Conservation (phyloP, 2,329 filamentous ascomycete species). For the Cladosporium sp. region DNA sequence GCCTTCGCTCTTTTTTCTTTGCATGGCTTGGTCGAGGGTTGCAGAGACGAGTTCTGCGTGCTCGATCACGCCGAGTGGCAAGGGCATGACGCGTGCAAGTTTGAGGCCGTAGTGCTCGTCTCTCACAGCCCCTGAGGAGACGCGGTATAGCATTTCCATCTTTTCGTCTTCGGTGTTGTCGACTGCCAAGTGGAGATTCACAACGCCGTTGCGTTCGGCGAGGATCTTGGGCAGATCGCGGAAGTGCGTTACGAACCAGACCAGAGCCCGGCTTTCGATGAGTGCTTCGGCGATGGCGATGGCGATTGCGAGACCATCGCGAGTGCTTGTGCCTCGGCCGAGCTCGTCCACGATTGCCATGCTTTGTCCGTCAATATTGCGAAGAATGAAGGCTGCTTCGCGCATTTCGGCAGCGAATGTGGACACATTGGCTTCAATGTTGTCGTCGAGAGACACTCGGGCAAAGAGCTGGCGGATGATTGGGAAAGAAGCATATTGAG, state of each 20-base stretch:
- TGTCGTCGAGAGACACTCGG: slow-evolving; percentile 81
- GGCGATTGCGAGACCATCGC: slow-evolving; percentile 86
- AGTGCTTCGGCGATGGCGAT: slow-evolving; percentile 87
- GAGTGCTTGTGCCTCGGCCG: slow-evolving; percentile 83
- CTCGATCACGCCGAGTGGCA: slow-evolving; percentile 67
- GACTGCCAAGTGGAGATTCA: slow-evolving; percentile 79
- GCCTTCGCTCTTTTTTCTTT: slow-evolving; percentile 59
- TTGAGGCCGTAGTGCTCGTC: slow-evolving; percentile 81
- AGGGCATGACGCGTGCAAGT: slow-evolving; percentile 71
- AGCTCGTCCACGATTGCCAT: slow-evolving; percentile 84
- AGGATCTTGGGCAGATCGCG: slow-evolving; percentile 76
- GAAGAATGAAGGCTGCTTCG: slow-evolving; percentile 89
- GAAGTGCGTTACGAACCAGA: slow-evolving; percentile 97
- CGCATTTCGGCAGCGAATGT: slow-evolving; percentile 95
- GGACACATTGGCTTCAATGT: slow-evolving; percentile 84
- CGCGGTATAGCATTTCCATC: slow-evolving; percentile 86
- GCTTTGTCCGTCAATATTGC: slow-evolving; percentile 69
- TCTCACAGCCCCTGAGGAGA: slow-evolving; percentile 68
- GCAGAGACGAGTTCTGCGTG: slow-evolving; percentile 67
- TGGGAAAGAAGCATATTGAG: slow-evolving; percentile 76
- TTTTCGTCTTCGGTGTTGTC: slow-evolving; percentile 57
- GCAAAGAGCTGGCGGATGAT: slow-evolving; percentile 84
- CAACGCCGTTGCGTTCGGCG: slow-evolving; percentile 71
- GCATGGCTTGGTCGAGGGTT: slow-evolving; percentile 54
- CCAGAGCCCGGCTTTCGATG: slow-evolving; percentile 70